A percentile compares a stretch with the other conserved stretches of the same genome.
phyloP scores from a whole-genome alignment of 2,329 filamentous ascomycete genomes.

The Hysterium pulicare region DNA sequence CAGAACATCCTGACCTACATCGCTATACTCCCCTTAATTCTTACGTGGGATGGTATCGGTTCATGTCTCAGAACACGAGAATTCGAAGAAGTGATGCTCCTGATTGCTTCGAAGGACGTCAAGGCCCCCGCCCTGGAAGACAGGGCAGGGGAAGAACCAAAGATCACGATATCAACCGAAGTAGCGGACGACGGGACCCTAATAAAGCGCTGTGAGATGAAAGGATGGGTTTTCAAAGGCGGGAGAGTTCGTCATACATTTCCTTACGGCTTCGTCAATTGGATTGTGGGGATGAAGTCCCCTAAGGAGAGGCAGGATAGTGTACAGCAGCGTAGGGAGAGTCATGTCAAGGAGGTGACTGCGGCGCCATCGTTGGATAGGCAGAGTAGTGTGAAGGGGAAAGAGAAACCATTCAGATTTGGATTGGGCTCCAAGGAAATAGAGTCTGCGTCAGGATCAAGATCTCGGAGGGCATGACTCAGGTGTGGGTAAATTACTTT shows the following conservation, averaged over 20 bases:
- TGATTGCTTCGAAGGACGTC: conserved; percentile 52
- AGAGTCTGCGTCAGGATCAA: no score
- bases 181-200: neutral
- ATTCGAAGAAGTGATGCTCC: conserved; percentile 58
- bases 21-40: conserved; percentile 64
- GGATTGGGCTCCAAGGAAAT: no score
- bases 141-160: conserved; percentile 8
- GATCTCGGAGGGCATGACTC: no score
- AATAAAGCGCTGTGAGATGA: conserved; percentile 11
- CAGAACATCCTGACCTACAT: conserved; percentile 64
- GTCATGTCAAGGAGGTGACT: no score
- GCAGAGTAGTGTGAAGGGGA: no score
- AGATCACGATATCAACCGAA: neutral
- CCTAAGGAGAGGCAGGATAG: no score
- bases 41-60: conserved; percentile 67
- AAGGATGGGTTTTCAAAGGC: conserved; percentile 43
- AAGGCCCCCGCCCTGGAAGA: conserved; percentile 44
- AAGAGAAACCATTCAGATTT: no score
- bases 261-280: conserved; percentile 48
- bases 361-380: no score
- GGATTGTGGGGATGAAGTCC: conserved; percentile 35
- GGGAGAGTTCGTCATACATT: conserved; percentile 45
- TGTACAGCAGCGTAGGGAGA: no score
- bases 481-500: no score
- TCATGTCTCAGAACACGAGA: conserved; percentile 66